phyloP scores from a whole-genome alignment of 1,284 basidiomycete species.

The Melampsora larici-populina region DNA sequence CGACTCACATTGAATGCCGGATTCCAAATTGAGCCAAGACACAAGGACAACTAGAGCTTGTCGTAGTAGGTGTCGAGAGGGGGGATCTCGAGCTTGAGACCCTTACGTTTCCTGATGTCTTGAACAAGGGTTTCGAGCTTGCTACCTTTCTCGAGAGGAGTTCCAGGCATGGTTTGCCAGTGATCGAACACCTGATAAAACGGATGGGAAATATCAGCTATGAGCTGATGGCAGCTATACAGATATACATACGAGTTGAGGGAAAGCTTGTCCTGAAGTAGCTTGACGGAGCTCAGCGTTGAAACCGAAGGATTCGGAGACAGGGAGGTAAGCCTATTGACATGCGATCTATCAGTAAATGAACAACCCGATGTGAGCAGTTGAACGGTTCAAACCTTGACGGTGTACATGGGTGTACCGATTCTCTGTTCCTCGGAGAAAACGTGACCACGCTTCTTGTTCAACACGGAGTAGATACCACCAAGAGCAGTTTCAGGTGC shows the following conservation, averaged over 20 bases:
- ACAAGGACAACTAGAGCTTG: constrained; percentile 61
- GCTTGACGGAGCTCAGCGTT: constrained; percentile 90
- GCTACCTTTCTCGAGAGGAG: constrained; percentile 61
- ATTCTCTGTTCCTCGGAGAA: constrained; percentile 95
- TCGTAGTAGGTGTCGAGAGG: constrained; percentile 84
- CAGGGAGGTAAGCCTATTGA: constrained; percentile 76
- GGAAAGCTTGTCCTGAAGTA: constrained; percentile 97
- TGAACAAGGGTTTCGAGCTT: constrained; percentile 84
- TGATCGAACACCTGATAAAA: constrained; percentile 54
- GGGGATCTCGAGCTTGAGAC: constrained; percentile 65
- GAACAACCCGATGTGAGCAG: neutral
- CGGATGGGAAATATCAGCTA: neutral
- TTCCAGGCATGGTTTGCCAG: constrained; percentile 37
- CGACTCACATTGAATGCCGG: too few species aligned
- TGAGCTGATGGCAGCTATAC: constrained; percentile 58
- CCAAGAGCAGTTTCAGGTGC: constrained; percentile 97
- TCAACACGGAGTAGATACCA: constrained; percentile 90
- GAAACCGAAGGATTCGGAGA: constrained; percentile 98
- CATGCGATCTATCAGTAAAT: neutral
- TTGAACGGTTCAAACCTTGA: constrained; percentile 62
- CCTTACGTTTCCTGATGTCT: constrained; percentile 82
- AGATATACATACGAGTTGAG: constrained; percentile 78
- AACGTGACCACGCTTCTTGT: constrained; percentile 98
- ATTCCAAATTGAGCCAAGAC: too few species aligned
- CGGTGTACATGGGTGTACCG: constrained; percentile 99